Conservation (phyloP, 2,329 filamentous ascomycete species). For the Cercospora janseana region DNA sequence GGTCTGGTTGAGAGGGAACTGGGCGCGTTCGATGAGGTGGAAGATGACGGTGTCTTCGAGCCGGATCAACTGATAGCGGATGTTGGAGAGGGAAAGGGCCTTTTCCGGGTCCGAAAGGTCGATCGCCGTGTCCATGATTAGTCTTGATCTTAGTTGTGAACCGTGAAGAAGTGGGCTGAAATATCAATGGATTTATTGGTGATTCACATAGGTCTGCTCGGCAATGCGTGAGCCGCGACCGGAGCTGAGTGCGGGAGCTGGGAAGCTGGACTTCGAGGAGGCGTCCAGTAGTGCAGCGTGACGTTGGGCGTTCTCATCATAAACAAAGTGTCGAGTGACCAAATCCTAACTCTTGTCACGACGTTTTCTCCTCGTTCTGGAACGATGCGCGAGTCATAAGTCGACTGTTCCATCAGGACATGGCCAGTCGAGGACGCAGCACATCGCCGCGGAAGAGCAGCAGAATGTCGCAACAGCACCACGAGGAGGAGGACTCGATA, state of each 20-base stretch:
- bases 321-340: slow-evolving; percentile 13
- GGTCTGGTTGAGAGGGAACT: slow-evolving; percentile 86
- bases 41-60: slow-evolving; percentile 98
- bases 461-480: slow-evolving; percentile 20
- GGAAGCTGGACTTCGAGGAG: slow-evolving; percentile 2
- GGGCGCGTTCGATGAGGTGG: slow-evolving; percentile 94
- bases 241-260: slow-evolving; percentile 1
- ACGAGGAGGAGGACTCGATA: slow-evolving; percentile 29
- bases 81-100: slow-evolving; percentile 85
- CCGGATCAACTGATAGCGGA: slow-evolving; percentile 76
- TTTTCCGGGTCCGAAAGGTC: slow-evolving; percentile 81
- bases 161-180: background rate
- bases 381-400: slow-evolving; percentile 19
- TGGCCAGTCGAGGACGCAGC: slow-evolving; percentile 33
- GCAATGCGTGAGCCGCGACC: background rate
- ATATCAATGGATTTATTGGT: background rate
- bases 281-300: no score
- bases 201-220: background rate
- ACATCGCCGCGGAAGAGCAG: slow-evolving; percentile 31
- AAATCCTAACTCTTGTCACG: background rate
- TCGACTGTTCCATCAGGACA: slow-evolving; percentile 11
- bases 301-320: slow-evolving; percentile 3
- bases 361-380: background rate
- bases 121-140: slow-evolving; percentile 79
- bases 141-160: background rate